Percentiles rank a stretch among this genome's conserved stretches.
Conservation (phyloP, 2,329 filamentous ascomycete species). For the Teratosphaeria nubilosa region DNA sequence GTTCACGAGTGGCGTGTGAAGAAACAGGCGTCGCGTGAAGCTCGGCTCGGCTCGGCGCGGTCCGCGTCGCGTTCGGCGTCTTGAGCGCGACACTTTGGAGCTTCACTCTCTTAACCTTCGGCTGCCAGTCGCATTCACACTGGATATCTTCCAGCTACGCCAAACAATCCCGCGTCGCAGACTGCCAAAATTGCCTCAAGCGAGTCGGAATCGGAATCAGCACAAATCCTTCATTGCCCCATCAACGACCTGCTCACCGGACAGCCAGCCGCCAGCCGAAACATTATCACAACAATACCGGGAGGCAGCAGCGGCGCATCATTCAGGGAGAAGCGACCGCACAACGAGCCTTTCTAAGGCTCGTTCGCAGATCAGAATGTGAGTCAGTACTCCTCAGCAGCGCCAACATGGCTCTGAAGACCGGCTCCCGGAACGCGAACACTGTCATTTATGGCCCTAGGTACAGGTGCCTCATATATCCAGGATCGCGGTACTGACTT, state of each 20-base stretch:
- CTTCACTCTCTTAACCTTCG: neutral
- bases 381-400: neutral
- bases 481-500: neutral
- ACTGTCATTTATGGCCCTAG: neutral
- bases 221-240: neutral
- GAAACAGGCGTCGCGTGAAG: neutral
- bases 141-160: neutral
- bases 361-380: neutral
- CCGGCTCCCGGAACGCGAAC: neutral
- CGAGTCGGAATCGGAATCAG: neutral
- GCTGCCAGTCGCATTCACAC: neutral
- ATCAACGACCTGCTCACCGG: neutral
- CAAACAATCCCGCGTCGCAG: neutral
- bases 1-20: neutral
- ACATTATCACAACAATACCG: neutral
- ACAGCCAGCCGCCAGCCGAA: neutral
- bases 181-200: neutral
- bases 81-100: neutral
- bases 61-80: neutral
- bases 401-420: neutral
- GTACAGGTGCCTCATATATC: neutral
- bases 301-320: neutral
- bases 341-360: neutral
- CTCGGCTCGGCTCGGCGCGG: neutral
- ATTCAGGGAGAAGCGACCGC: neutral